Base-by-base conservation (phyloP, 1,139 yeast genomes). In the Yamadazyma blattariae region DNA sequence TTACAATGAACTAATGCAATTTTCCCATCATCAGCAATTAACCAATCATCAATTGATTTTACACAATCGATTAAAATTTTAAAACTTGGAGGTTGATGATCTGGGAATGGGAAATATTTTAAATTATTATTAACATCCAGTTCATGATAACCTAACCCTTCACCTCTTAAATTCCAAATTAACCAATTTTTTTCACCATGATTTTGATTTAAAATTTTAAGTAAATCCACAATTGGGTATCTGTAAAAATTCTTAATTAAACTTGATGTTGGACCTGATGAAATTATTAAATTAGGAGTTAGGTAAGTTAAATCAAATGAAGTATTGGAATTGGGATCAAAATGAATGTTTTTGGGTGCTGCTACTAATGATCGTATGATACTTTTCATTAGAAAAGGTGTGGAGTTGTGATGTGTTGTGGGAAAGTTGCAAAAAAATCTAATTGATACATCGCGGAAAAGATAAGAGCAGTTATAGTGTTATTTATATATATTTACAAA, bases 1-100 rank as follows among this genome's bases (percentile, higher is more conserved):
- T 85, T 82, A 53, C 97, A 92, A 53, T 92, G 97, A 8, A 90
- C 58, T 0, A 89, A 73, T 0, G 85, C 94, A 1, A 80, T 79
- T 42, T 74, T 71, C 0, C 54, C 39, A 0, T 52, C 51, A 5
- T 48, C 45, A 2, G 41, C 20, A 1, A 30, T 23, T 22, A 83
- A 50, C 44, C 57, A 82, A 1, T 48, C 45, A 32, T 69, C 61
- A 8, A 90, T 71, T 1, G 71, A 72, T 12, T 54, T 50, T 0
- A 80, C 66, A 2, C 75, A 56, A 2, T 51, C 46, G 2, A 73
- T 54, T 12, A 90, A 51, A 11, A 74, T 47, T 0, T 56, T 47
- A 36, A 90, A 70, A 0, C 89, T 74, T 0, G 96, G 90, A 0
- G 94, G 80, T 33, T 76, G 74, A 51, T 89, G 96, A 52, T 90